Base-by-base conservation (phyloP, 495 filamentous ascomycete species). In the Daldinia childiae region DNA sequence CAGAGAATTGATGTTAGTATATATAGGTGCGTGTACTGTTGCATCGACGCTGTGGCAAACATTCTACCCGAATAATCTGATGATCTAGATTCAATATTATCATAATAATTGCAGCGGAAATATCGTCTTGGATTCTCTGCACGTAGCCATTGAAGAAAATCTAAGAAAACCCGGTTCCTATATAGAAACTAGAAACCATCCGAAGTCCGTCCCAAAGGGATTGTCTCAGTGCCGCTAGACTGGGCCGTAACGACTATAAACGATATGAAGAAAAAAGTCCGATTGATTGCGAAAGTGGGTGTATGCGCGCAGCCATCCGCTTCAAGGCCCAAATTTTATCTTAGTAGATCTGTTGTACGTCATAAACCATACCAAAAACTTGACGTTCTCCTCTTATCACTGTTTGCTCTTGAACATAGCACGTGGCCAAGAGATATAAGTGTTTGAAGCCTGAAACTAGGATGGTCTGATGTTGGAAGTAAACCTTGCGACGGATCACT, bases 361-460 rank as follows among this genome's bases (percentile, higher is more conserved):
- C 51, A 38, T 41, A 41, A 59, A 8, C 57, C 48, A 54, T 50
- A 52, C 48, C 17, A 57, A 51, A 62, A 65, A 54, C 62, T 19
- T 50, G 17, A 43, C 11, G 12, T 51, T 12, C 30, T 51, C n/a
- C 19, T 57, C 30, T 51, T 24, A 14, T 21, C 30, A 17, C 43
- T 48, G 43, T 48, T 61, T 24, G 39, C 29, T 68, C 17, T 45
- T 32, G 45, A 58, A 38, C 19, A 57, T 6, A 15, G 64, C 69
- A 72, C 64, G 69, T 68, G 69, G 69, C 30, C 6, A 41, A 41
- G 43, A 72, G 60, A 61, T 43, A 57, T 73, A 48, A 60, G 57
- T 66, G 71, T 73, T 65, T 73, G 66, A 69, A 66, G 71, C 51
- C 58, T 73, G 71, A 73, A 73, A 73, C 71, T 59, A 21, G 36